Evolutionary conservation across 495 filamentous ascomycete species (phyloP).

Genomic region (Trichoderma orchidacearum): DNA sequence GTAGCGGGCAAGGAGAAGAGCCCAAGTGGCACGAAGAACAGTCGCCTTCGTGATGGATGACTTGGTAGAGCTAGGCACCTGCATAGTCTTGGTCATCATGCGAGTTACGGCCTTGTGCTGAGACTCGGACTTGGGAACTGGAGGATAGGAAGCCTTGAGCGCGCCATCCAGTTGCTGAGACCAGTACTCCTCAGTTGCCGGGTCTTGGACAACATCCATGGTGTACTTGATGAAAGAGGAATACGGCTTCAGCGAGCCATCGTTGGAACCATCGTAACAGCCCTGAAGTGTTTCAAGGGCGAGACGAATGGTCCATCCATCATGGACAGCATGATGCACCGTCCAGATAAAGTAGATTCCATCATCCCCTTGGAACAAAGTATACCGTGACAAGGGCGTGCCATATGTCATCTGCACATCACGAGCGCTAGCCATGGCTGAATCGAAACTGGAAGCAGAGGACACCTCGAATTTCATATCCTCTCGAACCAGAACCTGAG

Average conservation of each 20-base stretch:
- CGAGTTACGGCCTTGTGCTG: background rate
- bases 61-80: background rate
- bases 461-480: background rate
- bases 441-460: background rate
- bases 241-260: background rate
- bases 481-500: slow-evolving; percentile 10
- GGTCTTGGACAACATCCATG: background rate
- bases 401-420: background rate
- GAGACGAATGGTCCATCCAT: background rate
- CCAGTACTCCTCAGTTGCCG: background rate
- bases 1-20: slow-evolving; percentile 21
- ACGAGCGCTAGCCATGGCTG: background rate
- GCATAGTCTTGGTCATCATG: background rate
- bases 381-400: background rate
- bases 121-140: background rate
- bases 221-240: background rate
- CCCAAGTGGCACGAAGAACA: slow-evolving; percentile 32
- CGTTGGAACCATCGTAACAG: background rate
- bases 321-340: background rate
- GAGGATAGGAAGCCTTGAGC: background rate
- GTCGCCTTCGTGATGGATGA: slow-evolving; percentile 23
- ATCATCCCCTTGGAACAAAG: background rate
- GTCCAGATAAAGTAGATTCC: slow-evolving; percentile 4
- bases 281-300: background rate
- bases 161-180: background rate